Conservation (phyloP, 352 stramenopile species). For the Detonula confervacea region DNA sequence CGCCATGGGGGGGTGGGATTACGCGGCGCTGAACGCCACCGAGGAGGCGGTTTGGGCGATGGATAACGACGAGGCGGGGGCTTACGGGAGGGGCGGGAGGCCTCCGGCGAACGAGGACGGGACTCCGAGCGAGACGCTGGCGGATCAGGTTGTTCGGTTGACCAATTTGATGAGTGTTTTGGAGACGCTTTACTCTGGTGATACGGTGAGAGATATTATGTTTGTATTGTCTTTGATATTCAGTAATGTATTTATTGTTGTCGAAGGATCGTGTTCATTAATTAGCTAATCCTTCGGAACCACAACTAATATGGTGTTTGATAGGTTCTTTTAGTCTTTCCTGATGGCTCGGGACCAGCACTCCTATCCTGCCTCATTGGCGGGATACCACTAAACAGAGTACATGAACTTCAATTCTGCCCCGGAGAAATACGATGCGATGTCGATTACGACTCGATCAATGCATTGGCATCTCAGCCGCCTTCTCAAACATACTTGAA, state of each 20-base stretch:
- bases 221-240: background rate
- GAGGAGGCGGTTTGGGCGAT: constrained; percentile 68
- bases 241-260: no score
- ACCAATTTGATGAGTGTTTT: constrained; percentile 68
- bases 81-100: constrained; percentile 49
- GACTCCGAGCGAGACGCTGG: constrained; percentile 64
- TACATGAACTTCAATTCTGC: constrained; percentile 74
- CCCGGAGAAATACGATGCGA: constrained; percentile 70
- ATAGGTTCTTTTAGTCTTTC: constrained; percentile 69
- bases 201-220: constrained; percentile 44
- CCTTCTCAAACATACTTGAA: constrained; percentile 43
- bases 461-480: constrained; percentile 44
- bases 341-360: constrained; percentile 74
- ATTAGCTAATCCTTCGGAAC: no score
- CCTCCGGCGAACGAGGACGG: constrained; percentile 75
- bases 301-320: background rate
- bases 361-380: constrained; percentile 75
- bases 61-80: constrained; percentile 63
- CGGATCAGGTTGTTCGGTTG: constrained; percentile 68
- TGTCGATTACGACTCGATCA: constrained; percentile 53
- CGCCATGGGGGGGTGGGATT: constrained; percentile 73
- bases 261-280: no score
- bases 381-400: constrained; percentile 71
- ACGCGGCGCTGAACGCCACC: constrained; percentile 35
- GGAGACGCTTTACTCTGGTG: constrained; percentile 74